Percentiles rank a stretch among this genome's conserved stretches.
Evolutionary conservation across 2,329 filamentous ascomycete genomes (phyloP).

Genomic region (Pseudogymnoascus sp.): DNA sequence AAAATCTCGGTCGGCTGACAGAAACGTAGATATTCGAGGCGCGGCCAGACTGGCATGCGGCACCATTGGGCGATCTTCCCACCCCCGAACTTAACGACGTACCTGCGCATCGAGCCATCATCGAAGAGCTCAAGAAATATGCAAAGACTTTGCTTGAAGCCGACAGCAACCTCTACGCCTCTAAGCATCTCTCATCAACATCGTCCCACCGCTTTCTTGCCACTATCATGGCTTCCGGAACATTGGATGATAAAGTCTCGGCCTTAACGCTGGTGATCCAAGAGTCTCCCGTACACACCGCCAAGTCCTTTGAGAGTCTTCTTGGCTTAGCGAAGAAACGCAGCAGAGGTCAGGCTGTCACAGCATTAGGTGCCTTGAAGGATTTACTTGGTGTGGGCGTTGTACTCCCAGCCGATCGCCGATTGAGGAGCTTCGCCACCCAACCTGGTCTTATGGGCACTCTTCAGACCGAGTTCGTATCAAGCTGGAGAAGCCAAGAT

Average conservation of each 20-base stretch:
- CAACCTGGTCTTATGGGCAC: conserved; percentile 71
- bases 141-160: conserved; percentile 67
- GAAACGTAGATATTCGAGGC: conserved; percentile 47
- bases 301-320: conserved; percentile 79
- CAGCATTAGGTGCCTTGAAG: conserved; percentile 86
- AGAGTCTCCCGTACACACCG: conserved; percentile 91
- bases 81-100: conserved; percentile 37
- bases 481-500: conserved; percentile 60
- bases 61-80: conserved; percentile 47
- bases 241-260: conserved; percentile 92
- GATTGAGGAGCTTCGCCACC: conserved; percentile 68
- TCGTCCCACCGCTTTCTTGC: conserved; percentile 94
- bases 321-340: conserved; percentile 82
- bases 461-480: conserved; percentile 52
- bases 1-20: conserved; percentile 23
- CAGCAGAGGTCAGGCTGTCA: conserved; percentile 84
- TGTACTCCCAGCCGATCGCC: conserved; percentile 73
- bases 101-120: conserved; percentile 41
- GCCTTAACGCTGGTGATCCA: conserved; percentile 90
- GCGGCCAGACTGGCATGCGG: conserved; percentile 61
- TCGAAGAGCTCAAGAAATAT: conserved; percentile 59
- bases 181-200: conserved; percentile 64
- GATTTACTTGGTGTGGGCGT: conserved; percentile 89
- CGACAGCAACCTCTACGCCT: conserved; percentile 69
- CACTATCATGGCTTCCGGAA: conserved; percentile 94